Base-by-base conservation (phyloP, 1,139 yeast genomes). In the Pichia sp. region DNA sequence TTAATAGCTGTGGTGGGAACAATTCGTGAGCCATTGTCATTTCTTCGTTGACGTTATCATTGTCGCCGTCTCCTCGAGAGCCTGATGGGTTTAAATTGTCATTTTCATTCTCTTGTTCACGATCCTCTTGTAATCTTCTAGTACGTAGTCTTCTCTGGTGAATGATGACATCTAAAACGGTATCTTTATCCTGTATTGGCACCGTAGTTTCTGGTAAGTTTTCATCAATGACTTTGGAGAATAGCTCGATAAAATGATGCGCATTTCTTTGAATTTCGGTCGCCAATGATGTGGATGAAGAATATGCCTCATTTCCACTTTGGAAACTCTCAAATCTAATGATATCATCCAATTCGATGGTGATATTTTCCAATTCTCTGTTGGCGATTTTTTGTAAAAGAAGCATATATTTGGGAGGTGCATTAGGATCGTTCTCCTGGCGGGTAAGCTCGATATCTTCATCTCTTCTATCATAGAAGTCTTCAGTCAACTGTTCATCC, bases 121-220 rank as follows among this genome's bases (percentile, higher is more conserved):
- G 72, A 49, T 84, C 94, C 46, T 74, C 79, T 45, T 76, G 76
- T 31, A 79, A 66, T 44, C 88, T 71, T 50, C 75, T 75, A 57
- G 91, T 91, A 52, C 95, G 73, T 56, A 84, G 72, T 51, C 73
- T 77, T 57, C 99, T 74, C 63, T 91, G 97, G 53, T 85, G 88
- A 48, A 88, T 68, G 41, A 93, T 86, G 40, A 91, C 94, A 55
- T 93, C 98, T 50, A 93, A 65, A 10, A 91, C 97, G 49, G 86
- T 95, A 56, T 87, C 96, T 49, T 78, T 77, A 58, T 83, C 85
- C 33, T 79, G 66, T 36, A 88, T 67, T 47, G 85, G 91, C 15
- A 63, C 60, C 3, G 93, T 79, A 17, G 96, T 86, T 42, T 68
- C 68, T 0, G 98, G 98, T 76, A 91, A 74, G 39, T 85, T 61